A percentile compares a stretch with the other conserved stretches of the same genome.
phyloP scores from a whole-genome alignment of 768 basidiomycete genomes.

The Russula foetens region DNA sequence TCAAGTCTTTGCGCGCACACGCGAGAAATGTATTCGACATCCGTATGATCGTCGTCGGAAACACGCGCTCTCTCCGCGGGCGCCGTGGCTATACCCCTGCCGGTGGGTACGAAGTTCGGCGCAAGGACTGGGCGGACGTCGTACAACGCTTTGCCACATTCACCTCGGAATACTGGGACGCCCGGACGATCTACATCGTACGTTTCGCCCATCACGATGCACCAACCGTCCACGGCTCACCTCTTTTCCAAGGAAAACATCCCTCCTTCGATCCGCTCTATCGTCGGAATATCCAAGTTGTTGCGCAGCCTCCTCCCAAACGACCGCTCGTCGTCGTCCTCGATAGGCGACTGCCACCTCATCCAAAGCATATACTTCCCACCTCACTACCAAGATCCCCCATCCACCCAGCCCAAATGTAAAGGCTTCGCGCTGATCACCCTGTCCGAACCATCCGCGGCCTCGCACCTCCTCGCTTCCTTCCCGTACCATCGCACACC shows the following conservation, averaged over 20 bases:
- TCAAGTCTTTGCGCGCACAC: constrained; percentile 51
- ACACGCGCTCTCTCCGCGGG: constrained; percentile 7
- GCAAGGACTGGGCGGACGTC: constrained; percentile 36
- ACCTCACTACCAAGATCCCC: constrained; percentile 54
- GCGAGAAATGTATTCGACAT: constrained; percentile 44
- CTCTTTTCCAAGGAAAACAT: constrained; percentile 56
- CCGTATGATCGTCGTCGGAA: constrained; percentile 46
- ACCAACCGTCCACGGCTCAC: neutral
- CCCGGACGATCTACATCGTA: constrained; percentile 61
- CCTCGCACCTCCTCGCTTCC: constrained; percentile 32
- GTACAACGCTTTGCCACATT: constrained; percentile 23
- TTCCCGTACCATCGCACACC: constrained; percentile 53
- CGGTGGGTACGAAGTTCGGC: constrained; percentile 61
- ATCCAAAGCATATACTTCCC: constrained; percentile 53
- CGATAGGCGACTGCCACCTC: constrained; percentile 1
- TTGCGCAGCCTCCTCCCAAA: constrained; percentile 26
- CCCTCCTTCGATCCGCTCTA: constrained; percentile 43
- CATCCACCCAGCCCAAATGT: constrained; percentile 45
- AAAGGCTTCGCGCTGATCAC: constrained; percentile 75
- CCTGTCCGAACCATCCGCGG: constrained; percentile 35
- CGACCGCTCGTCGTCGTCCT: neutral
- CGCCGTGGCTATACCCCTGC: constrained; percentile 7
- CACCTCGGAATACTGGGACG: constrained; percentile 49
- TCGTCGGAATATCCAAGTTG: constrained; percentile 38
- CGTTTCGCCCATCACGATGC: no score